Base-by-base conservation (phyloP, 2,329 filamentous ascomycete genomes). In the Zymoseptoria ardabiliae region DNA sequence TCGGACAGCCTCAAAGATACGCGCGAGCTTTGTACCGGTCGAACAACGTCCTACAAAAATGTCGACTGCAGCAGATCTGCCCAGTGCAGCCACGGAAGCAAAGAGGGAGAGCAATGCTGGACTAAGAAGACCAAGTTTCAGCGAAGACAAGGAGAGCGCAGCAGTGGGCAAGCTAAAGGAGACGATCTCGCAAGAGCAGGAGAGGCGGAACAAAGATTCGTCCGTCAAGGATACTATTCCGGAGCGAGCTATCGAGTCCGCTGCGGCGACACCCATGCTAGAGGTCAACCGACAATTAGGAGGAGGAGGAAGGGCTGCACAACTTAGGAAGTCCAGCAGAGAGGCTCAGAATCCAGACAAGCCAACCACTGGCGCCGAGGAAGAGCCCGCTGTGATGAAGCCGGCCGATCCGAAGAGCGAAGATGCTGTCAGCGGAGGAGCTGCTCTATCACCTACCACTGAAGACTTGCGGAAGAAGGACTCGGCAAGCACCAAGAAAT, bases 11-110 rank as follows among this genome's bases (percentile, higher is more conserved):
- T 76, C 76, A 65, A 79, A 74, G 66, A 71, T 79, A 56, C 73
- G 77, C 64, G 75, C 78, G 57, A 79, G 76, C 63, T 80, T 80
- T 69, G 75, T 80, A 17, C 70, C 77, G 13, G 77, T 80, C 63
- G 76, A 75, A 68, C 58, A 71, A 64, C 64, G 61, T 13, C 57
- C 53, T 50, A 61, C 20, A n/a, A 70, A 67, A 65, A 62, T 65
- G 25, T 58, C 58, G 20, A 58, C 59, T 20, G 13, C 51, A 10
- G 25, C 50, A 13, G 55, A 45, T n/a, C 54, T 54, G 52, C 55
- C 28, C 30, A 20, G 48, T 10, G 13, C 25, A 48, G 50, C 57
- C 45, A 50, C 64, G 11, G 64, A 63, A 48, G 53, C 61, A 54
- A 68, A 62, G 22, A 55, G 65, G 45, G 61, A 65, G 59, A 66